Conservation (phyloP, 768 basidiomycete species). For the Boletus edulis region DNA sequence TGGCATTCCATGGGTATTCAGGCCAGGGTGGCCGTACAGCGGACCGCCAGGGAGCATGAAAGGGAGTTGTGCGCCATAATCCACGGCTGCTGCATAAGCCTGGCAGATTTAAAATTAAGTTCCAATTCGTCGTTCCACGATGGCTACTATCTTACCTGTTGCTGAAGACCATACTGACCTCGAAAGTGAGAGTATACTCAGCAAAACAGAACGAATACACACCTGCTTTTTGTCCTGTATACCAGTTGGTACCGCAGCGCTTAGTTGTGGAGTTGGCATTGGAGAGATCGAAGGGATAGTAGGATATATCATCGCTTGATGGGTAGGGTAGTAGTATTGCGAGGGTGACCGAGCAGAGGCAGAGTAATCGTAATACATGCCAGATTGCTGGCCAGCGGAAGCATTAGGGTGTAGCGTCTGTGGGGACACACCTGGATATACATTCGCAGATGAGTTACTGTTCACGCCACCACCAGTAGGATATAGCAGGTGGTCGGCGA, state of each 20-base stretch:
- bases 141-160: conserved; percentile 39
- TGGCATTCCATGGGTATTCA: conserved; percentile 33
- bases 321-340: conserved; percentile 59
- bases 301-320: conserved; percentile 60
- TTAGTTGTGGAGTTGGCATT: conserved; percentile 49
- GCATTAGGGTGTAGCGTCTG: conserved; percentile 43
- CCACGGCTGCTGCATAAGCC: conserved; percentile 43
- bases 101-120: conserved; percentile 19
- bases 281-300: conserved; percentile 50
- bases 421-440: conserved; percentile 49
- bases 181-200: conserved; percentile 9
- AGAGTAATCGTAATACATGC: conserved; percentile 59
- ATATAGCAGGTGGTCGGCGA: conserved; percentile 52
- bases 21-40: conserved; percentile 41
- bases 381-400: conserved; percentile 46
- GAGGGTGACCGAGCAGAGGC: conserved; percentile 47
- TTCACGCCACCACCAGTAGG: conserved; percentile 44
- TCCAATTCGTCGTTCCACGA: background rate
- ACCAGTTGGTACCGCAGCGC: conserved; percentile 37
- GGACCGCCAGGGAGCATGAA: conserved; percentile 43
- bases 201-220: conserved; percentile 12
- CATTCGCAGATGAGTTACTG: conserved; percentile 40
- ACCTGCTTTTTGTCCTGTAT: conserved; percentile 64
- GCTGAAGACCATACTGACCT: conserved; percentile 43
- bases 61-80: conserved; percentile 48